Conservation (phyloP, 2,329 filamentous ascomycete genomes). For the Setomelanomma holmii region DNA sequence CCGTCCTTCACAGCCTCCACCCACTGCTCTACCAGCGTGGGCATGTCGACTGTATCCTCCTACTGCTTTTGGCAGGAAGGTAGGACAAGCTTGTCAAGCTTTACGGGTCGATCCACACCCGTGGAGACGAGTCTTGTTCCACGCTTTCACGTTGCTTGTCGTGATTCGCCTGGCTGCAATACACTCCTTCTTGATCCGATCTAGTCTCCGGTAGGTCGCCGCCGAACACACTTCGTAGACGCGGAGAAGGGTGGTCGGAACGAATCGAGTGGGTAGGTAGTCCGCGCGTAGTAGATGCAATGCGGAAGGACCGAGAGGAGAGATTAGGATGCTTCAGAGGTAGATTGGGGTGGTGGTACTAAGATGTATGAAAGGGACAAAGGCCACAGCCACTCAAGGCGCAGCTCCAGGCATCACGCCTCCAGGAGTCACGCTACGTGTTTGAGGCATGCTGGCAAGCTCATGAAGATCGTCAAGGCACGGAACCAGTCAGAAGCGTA, state of each 20-base stretch:
- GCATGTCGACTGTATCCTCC: conserved; percentile 17
- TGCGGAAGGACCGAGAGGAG: conserved; percentile 8
- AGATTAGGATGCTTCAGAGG: conserved; percentile 6
- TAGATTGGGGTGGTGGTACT: conserved; percentile 1
- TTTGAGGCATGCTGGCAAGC: conserved; percentile 29
- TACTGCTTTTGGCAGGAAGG: conserved; percentile 12
- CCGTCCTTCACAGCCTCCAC: conserved; percentile 22
- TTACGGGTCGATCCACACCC: conserved; percentile 36
- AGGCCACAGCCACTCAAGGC: conserved; percentile 41
- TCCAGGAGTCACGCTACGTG: conserved; percentile 35
- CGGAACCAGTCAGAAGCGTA: conserved; percentile 34
- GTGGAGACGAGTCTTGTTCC: conserved; percentile 28
- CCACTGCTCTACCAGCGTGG: conserved; percentile 32
- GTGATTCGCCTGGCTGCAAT: conserved; percentile 27
- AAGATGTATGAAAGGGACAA: conserved; percentile 26
- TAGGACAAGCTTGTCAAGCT: conserved; percentile 33
- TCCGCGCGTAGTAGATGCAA: conserved; percentile 6
- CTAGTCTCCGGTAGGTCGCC: conserved; percentile 11
- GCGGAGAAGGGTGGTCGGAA: conserved; percentile 4
- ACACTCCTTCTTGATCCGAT: conserved; percentile 20
- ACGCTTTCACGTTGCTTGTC: conserved; percentile 22
- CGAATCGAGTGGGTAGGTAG: conserved; percentile 15
- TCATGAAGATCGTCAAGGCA: conserved; percentile 37
- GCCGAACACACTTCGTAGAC: conserved; percentile 6
- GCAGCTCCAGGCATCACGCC: conserved; percentile 35